Percentiles rank a stretch among this genome's conserved stretches.
Evolutionary conservation across 352 stramenopile genomes (phyloP).

Genomic region (Phytophthora europaea): DNA sequence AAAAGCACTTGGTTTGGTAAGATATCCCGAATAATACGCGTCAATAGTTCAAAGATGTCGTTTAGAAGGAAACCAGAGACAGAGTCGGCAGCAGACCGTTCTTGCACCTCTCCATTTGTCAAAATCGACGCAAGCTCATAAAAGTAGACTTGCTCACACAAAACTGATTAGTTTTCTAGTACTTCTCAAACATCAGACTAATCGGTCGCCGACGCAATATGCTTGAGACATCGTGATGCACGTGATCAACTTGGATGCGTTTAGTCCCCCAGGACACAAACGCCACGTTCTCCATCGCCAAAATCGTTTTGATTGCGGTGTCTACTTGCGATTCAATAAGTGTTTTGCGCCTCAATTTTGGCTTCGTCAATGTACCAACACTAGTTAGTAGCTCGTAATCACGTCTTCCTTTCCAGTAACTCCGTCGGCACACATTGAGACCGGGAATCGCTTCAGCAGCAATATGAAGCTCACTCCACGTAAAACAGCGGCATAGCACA

Average conservation of each 20-base stretch:
- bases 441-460: background rate
- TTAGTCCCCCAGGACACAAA: conserved; percentile 11
- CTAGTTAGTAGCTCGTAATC: background rate
- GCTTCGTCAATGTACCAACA: background rate
- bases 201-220: conserved; percentile 6
- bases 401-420: conserved; percentile 8
- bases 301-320: conserved; percentile 1
- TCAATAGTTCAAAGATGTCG: conserved; percentile 4
- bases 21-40: conserved; percentile 9
- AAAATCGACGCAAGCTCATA: conserved; percentile 5
- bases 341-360: background rate
- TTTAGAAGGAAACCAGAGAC: conserved; percentile 15
- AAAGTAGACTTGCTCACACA: background rate
- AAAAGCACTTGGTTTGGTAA: background rate
- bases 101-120: conserved; percentile 12
- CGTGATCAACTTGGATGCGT: conserved; percentile 2
- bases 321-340: conserved; percentile 1
- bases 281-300: conserved; percentile 2
- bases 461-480: background rate
- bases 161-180: background rate
- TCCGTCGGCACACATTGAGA: background rate
- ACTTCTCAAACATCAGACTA: conserved; percentile 14
- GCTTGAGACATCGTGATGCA: background rate
- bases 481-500: background rate
- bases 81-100: conserved; percentile 9